Percentiles rank a stretch among this genome's conserved stretches.
phyloP scores from a whole-genome alignment of 345 rosid species.

The Salix koriyanagi region DNA sequence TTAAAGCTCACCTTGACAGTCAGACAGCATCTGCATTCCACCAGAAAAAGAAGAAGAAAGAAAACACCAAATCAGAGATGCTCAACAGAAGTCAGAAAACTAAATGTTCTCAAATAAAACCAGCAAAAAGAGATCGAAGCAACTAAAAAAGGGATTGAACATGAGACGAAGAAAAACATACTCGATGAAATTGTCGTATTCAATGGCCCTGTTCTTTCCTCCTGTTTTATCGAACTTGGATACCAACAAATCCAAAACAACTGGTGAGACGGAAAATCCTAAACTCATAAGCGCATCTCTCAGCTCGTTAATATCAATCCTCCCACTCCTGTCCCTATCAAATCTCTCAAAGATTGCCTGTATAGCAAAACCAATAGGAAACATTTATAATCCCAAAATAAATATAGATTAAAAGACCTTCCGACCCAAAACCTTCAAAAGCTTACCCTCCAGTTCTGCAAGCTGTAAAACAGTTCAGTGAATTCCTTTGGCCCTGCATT shows the following conservation, averaged over 20 bases:
- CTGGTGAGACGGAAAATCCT: slow-evolving; percentile 69
- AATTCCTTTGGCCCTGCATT: slow-evolving; percentile 84
- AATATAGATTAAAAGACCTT: not conserved
- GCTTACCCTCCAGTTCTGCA: slow-evolving; percentile 93
- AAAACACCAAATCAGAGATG: not conserved
- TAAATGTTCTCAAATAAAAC: not conserved
- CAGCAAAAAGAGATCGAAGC: not conserved
- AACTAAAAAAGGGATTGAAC: not conserved
- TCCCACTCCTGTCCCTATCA: slow-evolving; percentile 86
- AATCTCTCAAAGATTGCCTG: slow-evolving; percentile 78
- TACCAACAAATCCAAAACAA: slow-evolving; percentile 65
- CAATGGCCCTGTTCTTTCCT: slow-evolving; percentile 65
- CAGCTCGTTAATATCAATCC: slow-evolving; percentile 72
- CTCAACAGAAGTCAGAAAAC: not conserved
- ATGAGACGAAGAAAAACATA: slow-evolving; percentile 26
- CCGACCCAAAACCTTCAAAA: not conserved
- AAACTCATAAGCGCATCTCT: slow-evolving; percentile 72
- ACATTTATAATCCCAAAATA: not conserved
- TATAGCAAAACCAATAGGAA: not conserved
- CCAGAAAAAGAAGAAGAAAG: not conserved
- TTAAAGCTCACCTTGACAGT: slow-evolving; percentile 67
- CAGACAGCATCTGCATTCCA: slow-evolving; percentile 78
- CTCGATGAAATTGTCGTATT: slow-evolving; percentile 96
- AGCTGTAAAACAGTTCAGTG: slow-evolving; percentile 74
- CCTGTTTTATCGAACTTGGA: slow-evolving; percentile 82